phyloP scores from a whole-genome alignment of 2,329 filamentous ascomycete genomes.

The Apiospora malaysiana region DNA sequence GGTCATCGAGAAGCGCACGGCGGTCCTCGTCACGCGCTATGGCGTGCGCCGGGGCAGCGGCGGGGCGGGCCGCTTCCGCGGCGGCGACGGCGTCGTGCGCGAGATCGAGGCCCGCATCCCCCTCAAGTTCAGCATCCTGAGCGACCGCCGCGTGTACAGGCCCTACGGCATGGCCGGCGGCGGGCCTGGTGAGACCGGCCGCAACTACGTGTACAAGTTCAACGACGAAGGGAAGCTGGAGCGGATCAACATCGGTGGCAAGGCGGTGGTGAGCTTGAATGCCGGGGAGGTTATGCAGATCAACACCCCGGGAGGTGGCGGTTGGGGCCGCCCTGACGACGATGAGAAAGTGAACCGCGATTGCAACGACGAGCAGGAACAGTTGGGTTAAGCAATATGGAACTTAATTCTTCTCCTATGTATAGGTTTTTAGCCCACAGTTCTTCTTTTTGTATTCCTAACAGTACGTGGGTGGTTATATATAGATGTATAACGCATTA shows the following conservation, averaged over 20 bases:
- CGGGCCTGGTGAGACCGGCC: slow-evolving; percentile 66
- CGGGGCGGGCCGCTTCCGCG: slow-evolving; percentile 63
- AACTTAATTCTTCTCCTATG: neutral
- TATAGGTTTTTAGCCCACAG: no score
- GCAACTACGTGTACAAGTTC: slow-evolving; percentile 53
- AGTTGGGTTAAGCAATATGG: neutral
- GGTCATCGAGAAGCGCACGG: slow-evolving; percentile 73
- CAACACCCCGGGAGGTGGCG: slow-evolving; percentile 44
- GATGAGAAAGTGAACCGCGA: neutral
- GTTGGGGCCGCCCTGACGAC: slow-evolving; percentile 29
- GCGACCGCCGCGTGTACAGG: slow-evolving; percentile 70
- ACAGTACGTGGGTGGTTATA: neutral
- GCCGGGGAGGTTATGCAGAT: slow-evolving; percentile 44
- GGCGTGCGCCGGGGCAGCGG: slow-evolving; percentile 61
- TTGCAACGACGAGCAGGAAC: neutral
- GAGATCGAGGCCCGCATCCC: slow-evolving; percentile 76
- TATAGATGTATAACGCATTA: neutral
- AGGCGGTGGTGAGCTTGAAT: slow-evolving; percentile 39
- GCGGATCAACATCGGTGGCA: slow-evolving; percentile 40
- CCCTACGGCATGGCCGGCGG: slow-evolving; percentile 77
- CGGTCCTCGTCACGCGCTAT: slow-evolving; percentile 69
- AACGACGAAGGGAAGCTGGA: slow-evolving; percentile 37
- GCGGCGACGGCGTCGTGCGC: slow-evolving; percentile 70
- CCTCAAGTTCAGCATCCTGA: slow-evolving; percentile 73
- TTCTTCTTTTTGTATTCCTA: neutral